Conservation (phyloP, 257 asterid species). For the Cynanchum wilfordii region DNA sequence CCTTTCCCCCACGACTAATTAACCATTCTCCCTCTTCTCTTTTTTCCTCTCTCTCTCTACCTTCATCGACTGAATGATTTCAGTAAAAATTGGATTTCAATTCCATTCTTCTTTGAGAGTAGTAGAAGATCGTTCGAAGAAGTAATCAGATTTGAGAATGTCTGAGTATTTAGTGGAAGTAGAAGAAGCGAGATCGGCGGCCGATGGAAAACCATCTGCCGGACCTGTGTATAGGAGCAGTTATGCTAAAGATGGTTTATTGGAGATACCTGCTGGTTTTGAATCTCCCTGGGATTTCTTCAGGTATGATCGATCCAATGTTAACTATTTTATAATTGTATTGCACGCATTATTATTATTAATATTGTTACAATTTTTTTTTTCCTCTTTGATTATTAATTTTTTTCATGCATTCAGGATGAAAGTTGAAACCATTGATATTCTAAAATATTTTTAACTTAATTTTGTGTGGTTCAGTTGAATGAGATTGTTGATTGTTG, state of each 20-base stretch:
- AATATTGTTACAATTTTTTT: no score
- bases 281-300: slow-evolving; percentile 82
- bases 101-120: background rate
- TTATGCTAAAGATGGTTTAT: slow-evolving; percentile 60
- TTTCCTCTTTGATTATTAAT: background rate
- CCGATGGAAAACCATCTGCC: slow-evolving; percentile 51
- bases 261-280: slow-evolving; percentile 41
- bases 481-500: background rate
- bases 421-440: background rate
- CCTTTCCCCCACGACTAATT: slow-evolving; percentile 2
- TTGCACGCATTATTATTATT: background rate
- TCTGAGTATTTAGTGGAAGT: slow-evolving; percentile 54
- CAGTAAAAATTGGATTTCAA: background rate
- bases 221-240: slow-evolving; percentile 70
- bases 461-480: background rate
- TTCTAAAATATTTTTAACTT: no score
- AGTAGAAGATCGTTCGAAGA: background rate
- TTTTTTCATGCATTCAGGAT: background rate
- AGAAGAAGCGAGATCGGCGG: slow-evolving; percentile 43
- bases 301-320: slow-evolving; percentile 31
- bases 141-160: slow-evolving; percentile 24
- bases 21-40: slow-evolving; percentile 1
- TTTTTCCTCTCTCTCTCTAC: slow-evolving; percentile 4
- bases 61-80: background rate
- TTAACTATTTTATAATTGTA: no score